These are phyloP conservation scores for Elaeis oleifera DNA, from an alignment of 202 grass and related monocot genomes.

Conservation along the genomic window DNA sequence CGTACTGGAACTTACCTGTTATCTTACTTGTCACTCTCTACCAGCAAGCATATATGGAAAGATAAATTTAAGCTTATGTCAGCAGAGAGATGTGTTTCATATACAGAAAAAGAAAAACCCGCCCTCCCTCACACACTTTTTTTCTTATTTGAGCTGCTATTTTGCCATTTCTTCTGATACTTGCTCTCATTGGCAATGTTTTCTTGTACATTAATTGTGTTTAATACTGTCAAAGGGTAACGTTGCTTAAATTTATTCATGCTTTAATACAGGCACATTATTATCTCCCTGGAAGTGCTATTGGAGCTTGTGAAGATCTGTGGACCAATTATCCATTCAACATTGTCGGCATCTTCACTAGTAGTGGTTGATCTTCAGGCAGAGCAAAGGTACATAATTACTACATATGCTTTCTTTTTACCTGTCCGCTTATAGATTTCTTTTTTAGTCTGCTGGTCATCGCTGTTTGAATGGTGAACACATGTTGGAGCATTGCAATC, in stretches of 20 bases:
- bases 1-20: too few relatives aligned
- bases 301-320: slow-evolving; percentile 82
- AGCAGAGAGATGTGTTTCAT: too few relatives aligned
- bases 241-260: slow-evolving; percentile 15
- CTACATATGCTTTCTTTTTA: neutral
- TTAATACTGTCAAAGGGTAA: neutral
- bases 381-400: slow-evolving; percentile 57
- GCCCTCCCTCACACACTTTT: too few relatives aligned
- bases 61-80: too few relatives aligned
- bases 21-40: too few relatives aligned
- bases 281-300: slow-evolving; percentile 58
- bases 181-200: too few relatives aligned
- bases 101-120: too few relatives aligned
- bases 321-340: slow-evolving; percentile 68
- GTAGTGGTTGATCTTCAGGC: slow-evolving; percentile 76
- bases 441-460: neutral
- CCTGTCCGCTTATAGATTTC: neutral
- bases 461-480: neutral
- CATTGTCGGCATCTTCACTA: slow-evolving; percentile 48
- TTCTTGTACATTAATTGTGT: too few relatives aligned
- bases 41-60: too few relatives aligned
- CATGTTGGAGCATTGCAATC: slow-evolving; percentile 69
- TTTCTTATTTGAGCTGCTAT: too few relatives aligned
- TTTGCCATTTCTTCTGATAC: too few relatives aligned
- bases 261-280: slow-evolving; percentile 36